Conservation (phyloP, 495 filamentous ascomycete genomes). For the Margaritispora aquatica region DNA sequence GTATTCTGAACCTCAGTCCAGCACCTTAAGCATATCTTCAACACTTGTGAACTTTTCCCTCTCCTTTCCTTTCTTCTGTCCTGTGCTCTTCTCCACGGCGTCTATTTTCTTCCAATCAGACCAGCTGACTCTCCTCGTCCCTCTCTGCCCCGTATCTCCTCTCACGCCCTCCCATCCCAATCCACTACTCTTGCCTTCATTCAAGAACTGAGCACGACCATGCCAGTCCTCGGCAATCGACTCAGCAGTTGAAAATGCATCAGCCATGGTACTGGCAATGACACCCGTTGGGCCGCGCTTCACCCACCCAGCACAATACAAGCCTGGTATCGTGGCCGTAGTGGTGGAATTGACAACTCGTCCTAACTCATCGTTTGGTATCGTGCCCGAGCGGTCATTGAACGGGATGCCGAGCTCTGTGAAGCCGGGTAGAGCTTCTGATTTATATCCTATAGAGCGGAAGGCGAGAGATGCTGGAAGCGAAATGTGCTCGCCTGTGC, state of each 20-base stretch:
- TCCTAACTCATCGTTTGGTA: constrained; percentile 79
- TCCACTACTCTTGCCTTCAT: constrained; percentile 26
- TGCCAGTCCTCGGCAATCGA: constrained; percentile 69
- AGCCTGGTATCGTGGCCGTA: constrained; percentile 55
- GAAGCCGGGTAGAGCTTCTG: constrained; percentile 68
- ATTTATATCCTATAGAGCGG: constrained; percentile 88
- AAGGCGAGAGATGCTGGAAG: constrained; percentile 67
- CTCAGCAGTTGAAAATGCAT: constrained; percentile 86
- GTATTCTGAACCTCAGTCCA: constrained; percentile 22
- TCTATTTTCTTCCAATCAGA: constrained; percentile 84
- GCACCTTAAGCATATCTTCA: constrained; percentile 71
- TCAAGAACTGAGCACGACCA: constrained; percentile 38
- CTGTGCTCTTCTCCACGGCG: constrained; percentile 61
- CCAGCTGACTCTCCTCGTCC: constrained; percentile 65
- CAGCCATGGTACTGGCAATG: constrained; percentile 93
- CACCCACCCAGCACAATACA: constrained; percentile 96
- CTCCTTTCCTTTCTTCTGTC: constrained; percentile 60
- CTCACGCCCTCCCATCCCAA: constrained; percentile 74
- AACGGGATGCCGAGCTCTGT: constrained; percentile 74
- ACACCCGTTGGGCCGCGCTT: constrained; percentile 93
- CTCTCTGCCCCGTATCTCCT: constrained; percentile 42
- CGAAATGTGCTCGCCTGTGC: constrained; percentile 34
- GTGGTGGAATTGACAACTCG: constrained; percentile 46
- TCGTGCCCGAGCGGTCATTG: constrained; percentile 61
- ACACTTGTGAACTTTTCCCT: constrained; percentile 79